Conservation (phyloP, 768 basidiomycete genomes). For the Suillus subalutaceus region DNA sequence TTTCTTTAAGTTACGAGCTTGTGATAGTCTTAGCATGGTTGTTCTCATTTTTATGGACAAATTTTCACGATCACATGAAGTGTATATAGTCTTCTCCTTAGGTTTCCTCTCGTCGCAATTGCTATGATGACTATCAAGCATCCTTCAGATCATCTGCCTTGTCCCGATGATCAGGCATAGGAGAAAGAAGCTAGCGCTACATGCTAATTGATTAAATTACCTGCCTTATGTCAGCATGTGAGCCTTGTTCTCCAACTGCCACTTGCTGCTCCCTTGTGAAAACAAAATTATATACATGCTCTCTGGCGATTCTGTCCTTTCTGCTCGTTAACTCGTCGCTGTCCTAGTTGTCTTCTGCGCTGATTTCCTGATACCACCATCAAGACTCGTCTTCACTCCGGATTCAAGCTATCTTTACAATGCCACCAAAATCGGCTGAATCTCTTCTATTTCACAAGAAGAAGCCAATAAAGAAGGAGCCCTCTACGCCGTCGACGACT, state of each 20-base stretch:
- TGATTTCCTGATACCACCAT: neutral
- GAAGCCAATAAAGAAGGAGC: constrained; percentile 36
- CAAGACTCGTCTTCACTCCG: neutral
- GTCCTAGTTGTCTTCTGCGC: neutral
- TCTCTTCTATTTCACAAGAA: constrained; percentile 70
- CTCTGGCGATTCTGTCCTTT: constrained; percentile 3
- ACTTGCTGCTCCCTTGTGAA: constrained; percentile 1
- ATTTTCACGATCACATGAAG: constrained; percentile 24
- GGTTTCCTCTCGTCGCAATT: constrained; percentile 14
- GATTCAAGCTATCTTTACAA: constrained; percentile 10
- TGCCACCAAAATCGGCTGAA: constrained; percentile 39
- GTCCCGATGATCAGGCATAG: neutral
- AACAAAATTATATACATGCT: constrained; percentile 2
- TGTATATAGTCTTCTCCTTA: constrained; percentile 31
- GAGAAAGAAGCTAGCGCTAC: neutral
- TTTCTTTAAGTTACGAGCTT: constrained; percentile 4
- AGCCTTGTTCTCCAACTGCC: neutral
- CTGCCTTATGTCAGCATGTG: constrained; percentile 7
- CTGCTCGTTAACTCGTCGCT: neutral
- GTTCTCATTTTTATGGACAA: constrained; percentile 29
- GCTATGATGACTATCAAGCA: constrained; percentile 15
- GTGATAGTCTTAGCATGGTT: constrained; percentile 18
- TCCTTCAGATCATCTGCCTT: neutral
- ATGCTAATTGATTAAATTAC: neutral
- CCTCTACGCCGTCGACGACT: constrained; percentile 19